These are phyloP conservation scores for Zopfochytrium polystomum DNA, from an alignment of 371 early-diverging fungal species.

Conservation along the genomic window DNA sequence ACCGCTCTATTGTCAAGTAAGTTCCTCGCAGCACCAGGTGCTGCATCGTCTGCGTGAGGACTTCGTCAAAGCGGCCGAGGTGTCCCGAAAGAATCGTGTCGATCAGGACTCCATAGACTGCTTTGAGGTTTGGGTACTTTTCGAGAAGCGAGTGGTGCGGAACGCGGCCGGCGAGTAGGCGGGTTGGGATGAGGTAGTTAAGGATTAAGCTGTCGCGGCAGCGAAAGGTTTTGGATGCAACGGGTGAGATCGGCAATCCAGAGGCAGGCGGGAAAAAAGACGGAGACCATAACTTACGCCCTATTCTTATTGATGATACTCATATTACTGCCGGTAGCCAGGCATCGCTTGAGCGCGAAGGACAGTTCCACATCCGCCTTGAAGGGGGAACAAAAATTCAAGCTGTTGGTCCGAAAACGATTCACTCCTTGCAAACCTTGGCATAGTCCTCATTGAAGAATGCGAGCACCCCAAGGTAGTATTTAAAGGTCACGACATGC, in stretches of 20 bases:
- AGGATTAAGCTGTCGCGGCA: constrained; percentile 71
- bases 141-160: constrained; percentile 50
- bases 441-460: constrained; percentile 78
- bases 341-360: constrained; percentile 68
- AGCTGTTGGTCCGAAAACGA: not conserved
- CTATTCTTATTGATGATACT: not conserved
- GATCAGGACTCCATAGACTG: constrained; percentile 60
- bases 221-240: no score
- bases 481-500: constrained; percentile 80
- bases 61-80: constrained; percentile 65
- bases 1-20: constrained; percentile 74
- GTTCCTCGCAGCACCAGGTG: constrained; percentile 64
- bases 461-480: constrained; percentile 77
- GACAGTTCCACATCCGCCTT: constrained; percentile 69
- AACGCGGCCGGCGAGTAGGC: constrained; percentile 62
- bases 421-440: constrained; percentile 42
- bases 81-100: constrained; percentile 66
- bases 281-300: not conserved
- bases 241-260: not conserved
- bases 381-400: not conserved
- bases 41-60: constrained; percentile 51
- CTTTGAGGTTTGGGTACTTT: constrained; percentile 55
- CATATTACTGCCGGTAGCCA: constrained; percentile 21
- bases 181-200: constrained; percentile 70
- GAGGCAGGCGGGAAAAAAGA: constrained; percentile 1